Conservation (phyloP, 192 early-diverging fungal species). For the Linnemannia zychae region DNA sequence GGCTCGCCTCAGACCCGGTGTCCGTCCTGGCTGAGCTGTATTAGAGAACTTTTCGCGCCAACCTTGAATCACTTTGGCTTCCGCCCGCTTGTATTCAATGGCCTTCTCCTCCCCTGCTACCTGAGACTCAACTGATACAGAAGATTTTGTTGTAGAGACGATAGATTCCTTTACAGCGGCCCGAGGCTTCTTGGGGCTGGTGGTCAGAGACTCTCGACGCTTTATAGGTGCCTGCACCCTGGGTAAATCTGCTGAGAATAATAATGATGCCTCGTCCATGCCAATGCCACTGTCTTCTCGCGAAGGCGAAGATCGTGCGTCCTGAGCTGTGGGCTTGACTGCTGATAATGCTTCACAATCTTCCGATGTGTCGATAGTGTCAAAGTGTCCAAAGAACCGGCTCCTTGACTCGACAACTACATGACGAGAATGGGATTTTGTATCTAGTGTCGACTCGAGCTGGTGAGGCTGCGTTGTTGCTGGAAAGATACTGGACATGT, state of each 20-base stretch:
- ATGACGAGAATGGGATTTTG: neutral
- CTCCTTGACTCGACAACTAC: conserved; percentile 34
- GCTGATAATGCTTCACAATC: neutral
- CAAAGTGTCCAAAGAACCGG: conserved; percentile 43
- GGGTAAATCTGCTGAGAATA: neutral
- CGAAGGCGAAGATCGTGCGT: neutral
- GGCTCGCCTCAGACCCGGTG: conserved; percentile 29
- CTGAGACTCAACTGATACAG: neutral
- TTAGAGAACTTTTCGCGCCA: conserved; percentile 50
- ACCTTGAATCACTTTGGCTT: conserved; percentile 41
- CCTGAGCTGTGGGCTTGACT: neutral
- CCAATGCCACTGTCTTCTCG: conserved; percentile 41
- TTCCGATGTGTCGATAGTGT: neutral
- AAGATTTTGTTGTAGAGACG: neutral
- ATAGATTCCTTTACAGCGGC: neutral
- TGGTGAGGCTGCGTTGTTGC: neutral
- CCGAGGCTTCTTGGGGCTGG: neutral
- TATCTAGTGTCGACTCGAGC: neutral
- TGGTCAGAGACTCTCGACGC: neutral
- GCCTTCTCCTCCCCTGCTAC: neutral
- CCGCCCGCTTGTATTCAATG: conserved; percentile 6
- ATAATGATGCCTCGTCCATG: conserved; percentile 7
- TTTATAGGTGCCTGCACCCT: neutral
- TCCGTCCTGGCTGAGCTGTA: neutral
- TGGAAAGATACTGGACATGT: neutral